Evolutionary conservation across 768 basidiomycete species (phyloP), one percentile per base, ranked within the genome.

Genomic region (Naganishia kalamii): DNA sequence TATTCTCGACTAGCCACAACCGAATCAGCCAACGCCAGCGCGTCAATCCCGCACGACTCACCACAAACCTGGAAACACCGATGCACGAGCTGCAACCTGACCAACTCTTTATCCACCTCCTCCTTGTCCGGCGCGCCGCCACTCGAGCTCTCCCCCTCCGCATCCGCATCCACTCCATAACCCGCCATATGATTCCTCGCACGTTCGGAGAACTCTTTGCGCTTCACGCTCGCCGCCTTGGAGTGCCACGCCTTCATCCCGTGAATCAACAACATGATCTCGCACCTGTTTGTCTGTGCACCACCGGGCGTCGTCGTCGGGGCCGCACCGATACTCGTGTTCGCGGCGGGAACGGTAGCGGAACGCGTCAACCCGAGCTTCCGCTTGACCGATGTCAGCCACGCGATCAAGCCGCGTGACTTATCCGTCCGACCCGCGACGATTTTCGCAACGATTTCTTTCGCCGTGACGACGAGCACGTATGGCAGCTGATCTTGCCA

Each of bases 221-320:
- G 69, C 21, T 65, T 71, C 40, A 68, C 51, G 17, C 49, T 62
- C 67, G 70, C 73, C n/a, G 67, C 69, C 50, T 72, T 73, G 52
- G 65, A 50, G 57, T 74, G 72, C 40, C 71, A 73, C 50, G 73
- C 73, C 13, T 69, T 50, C 50, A 78, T 50, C 0, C 76, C 78
- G 25, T 73, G 73, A 40, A 79, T 71, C 65, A 77, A 62, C 23
- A 79, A 46, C 11, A 77, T 67, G 29, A 76, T 65, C 52, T 72
- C 54, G 23, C 54, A 57, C 12, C 21, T 19, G 27, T 37, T 57
- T 1, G 37, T 57, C 23, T 41, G 37, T 25, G 54, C 32, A 23
- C 54, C 54, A 40, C 54, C 54, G 23, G 44, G 63, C 17, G 7
- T 33, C 23, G 40, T 29, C 27, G 40, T 44, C 40, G 40, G 25